phyloP scores from a whole-genome alignment of 2,329 filamentous ascomycete species.

The Botrytis byssoidea region DNA sequence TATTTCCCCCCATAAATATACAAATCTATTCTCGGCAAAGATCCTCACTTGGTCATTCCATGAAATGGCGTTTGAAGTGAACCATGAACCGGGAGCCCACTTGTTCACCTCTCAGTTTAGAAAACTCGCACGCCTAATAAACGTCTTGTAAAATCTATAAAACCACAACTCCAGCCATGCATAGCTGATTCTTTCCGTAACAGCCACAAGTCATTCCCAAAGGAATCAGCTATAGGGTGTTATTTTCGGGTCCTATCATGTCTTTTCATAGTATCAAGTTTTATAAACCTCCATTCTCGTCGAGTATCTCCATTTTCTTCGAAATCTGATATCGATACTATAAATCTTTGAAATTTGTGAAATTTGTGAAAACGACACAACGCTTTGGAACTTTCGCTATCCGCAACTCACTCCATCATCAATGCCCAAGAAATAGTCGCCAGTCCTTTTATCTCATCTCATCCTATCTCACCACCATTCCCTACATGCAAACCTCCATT shows the following conservation, averaged over 20 bases:
- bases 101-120: not conserved
- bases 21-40: rapidly evolving
- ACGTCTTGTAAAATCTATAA: not conserved
- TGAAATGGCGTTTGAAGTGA: not conserved
- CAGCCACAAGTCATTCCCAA: not conserved
- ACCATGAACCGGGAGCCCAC: not conserved
- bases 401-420: too few relatives aligned
- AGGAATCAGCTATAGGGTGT: not conserved
- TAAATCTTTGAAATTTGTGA: too few relatives aligned
- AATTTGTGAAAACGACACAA: too few relatives aligned
- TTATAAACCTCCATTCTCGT: not conserved
- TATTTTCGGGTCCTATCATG: rapidly evolving
- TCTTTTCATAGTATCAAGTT: not conserved
- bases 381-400: too few relatives aligned
- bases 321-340: rapidly evolving
- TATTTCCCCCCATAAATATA: not conserved
- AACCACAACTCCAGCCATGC: not conserved
- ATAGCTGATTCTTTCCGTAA: not conserved
- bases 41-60: not conserved
- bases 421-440: too few relatives aligned
- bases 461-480: not conserved
- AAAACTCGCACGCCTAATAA: too few relatives aligned
- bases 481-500: not conserved
- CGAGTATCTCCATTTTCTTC: not conserved
- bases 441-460: not conserved